phyloP scores from a whole-genome alignment of 2,329 filamentous ascomycete genomes.

The Hymenoscyphus infarciens region DNA sequence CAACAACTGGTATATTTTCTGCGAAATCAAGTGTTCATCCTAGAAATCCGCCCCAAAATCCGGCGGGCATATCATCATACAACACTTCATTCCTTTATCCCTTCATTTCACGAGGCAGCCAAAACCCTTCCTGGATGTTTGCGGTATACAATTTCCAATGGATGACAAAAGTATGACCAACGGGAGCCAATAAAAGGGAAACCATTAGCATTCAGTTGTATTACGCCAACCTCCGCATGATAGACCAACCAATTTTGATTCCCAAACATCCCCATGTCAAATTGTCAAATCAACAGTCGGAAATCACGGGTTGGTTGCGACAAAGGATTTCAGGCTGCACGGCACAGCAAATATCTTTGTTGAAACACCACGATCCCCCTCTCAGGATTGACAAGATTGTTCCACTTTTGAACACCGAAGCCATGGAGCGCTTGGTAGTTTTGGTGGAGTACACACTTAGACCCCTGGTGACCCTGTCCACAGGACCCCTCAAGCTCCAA shows the following conservation, averaged over 20 bases:
- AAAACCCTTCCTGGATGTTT: not conserved
- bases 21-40: no score
- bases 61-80: no score
- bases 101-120: not conserved
- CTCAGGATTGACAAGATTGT: not conserved
- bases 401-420: not conserved
- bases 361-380: not conserved
- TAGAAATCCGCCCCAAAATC: no score
- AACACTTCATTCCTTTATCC: not conserved
- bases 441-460: no score
- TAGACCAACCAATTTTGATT: not conserved
- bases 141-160: not conserved
- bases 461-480: no score
- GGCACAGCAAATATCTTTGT: not conserved
- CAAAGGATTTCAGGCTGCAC: not conserved
- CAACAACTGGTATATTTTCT: no score
- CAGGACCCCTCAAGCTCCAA: no score
- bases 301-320: not conserved
- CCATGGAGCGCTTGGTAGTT: no score
- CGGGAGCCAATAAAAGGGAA: not conserved
- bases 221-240: not conserved
- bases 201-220: not conserved
- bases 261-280: not conserved
- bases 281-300: not conserved
- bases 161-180: not conserved